Conservation (phyloP, 768 basidiomycete species). For the Tricholoma hemisulphureum region DNA sequence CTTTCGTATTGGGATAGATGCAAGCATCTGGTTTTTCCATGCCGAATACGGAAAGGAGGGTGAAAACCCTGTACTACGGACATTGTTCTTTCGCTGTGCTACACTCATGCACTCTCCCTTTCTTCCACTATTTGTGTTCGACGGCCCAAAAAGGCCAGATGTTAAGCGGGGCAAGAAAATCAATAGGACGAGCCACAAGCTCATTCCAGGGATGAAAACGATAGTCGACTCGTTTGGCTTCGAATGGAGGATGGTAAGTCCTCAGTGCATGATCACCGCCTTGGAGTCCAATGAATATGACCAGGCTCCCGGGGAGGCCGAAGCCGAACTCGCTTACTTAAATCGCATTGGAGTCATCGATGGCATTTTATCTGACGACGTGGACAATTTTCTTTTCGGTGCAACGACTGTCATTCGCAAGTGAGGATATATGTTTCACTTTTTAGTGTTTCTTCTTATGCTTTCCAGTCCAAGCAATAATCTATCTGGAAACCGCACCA, state of each 20-base stretch:
- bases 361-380: constrained; percentile 88
- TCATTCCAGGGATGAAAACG: constrained; percentile 73
- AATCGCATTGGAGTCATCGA: constrained; percentile 83
- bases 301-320: constrained; percentile 91
- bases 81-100: constrained; percentile 81
- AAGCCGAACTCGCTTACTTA: constrained; percentile 88
- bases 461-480: constrained; percentile 62
- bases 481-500: constrained; percentile 66
- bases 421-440: constrained; percentile 39
- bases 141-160: constrained; percentile 81
- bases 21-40: constrained; percentile 84
- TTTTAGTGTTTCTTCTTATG: not conserved
- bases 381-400: constrained; percentile 90
- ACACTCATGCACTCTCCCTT: constrained; percentile 76
- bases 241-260: constrained; percentile 65
- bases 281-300: constrained; percentile 27
- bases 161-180: constrained; percentile 78
- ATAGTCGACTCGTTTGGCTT: constrained; percentile 81
- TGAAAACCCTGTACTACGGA: constrained; percentile 84
- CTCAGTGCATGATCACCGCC: constrained; percentile 12
- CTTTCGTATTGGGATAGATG: constrained; percentile 84
- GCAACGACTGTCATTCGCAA: constrained; percentile 83
- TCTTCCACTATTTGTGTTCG: constrained; percentile 88
- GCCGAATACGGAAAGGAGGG: constrained; percentile 73
- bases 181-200: constrained; percentile 57